Base-by-base conservation (phyloP, 106 monocot genomes). In the Amphibolis antarctica region DNA sequence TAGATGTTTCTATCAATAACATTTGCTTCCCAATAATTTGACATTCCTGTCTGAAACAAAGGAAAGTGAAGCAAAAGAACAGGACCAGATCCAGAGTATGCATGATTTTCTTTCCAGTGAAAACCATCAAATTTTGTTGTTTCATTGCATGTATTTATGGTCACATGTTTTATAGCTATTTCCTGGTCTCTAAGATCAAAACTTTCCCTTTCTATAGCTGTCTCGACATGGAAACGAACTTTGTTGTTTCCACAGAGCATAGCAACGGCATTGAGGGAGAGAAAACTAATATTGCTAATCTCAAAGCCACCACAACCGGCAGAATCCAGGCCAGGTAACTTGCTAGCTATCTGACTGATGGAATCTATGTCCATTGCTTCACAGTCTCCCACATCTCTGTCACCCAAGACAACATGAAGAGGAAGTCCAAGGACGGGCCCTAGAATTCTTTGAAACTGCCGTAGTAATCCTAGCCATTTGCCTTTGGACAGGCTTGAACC, bases 1-100 rank as follows among this genome's bases (percentile, higher is more conserved):
- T 51, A 17, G 21, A 46, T 47, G 25, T 27, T 46, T 47, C 63
- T 28, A n/a, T 21, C 21, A 24, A 64, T 23, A 24, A 47, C 2
- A 47, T 46, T 31, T 20, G 5, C 23, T 47, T 46, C 46, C 15
- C 24, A 11, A 58, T 46, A 17, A 9, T 22, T 36, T 55, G 47
- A 26, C 20, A 9, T 64, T 52, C 10, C 42, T 20, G 42, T 36
- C 25, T 28, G 53, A 66, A 75, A 55, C 12, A 83, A 66, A 27
- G 83, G 88, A 50, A 83, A 76, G 54, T 81, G 88, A 28, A 83
- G 78, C 30, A 88, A 68, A 63, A 88, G 63, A 70, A 88, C 70
- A 64, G 83, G 78, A 63, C 88, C 88, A 59, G 83, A 72, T 36
- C 73, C 76, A 42, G 73, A 28, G 50, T 62, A 64, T 31, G 62